phyloP scores from a whole-genome alignment of 495 filamentous ascomycete genomes.

The Aspergillus sclerotiicarbonarius region DNA sequence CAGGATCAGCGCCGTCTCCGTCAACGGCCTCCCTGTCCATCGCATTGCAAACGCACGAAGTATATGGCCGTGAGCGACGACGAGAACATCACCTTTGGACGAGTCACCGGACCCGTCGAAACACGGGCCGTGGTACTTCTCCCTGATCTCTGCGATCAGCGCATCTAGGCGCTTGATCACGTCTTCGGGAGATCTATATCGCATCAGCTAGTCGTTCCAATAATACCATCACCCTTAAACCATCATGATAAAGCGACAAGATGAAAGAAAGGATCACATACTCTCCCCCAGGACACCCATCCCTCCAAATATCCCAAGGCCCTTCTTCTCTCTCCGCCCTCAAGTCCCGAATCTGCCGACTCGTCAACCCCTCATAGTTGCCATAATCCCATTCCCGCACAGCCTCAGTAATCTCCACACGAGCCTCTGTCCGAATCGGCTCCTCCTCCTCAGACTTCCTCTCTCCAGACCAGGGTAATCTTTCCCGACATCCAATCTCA shows the following conservation, averaged over 20 bases:
- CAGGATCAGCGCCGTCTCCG: slow-evolving; percentile 50
- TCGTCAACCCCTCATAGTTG: slow-evolving; percentile 88
- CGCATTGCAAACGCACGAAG: slow-evolving; percentile 87
- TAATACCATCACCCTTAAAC: background rate
- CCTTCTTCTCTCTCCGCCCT: slow-evolving; percentile 41
- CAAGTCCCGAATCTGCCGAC: slow-evolving; percentile 60
- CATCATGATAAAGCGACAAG: background rate
- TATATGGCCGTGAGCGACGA: slow-evolving; percentile 85
- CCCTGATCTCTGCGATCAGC: slow-evolving; percentile 70
- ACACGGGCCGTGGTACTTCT: slow-evolving; percentile 48
- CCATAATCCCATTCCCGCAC: slow-evolving; percentile 97
- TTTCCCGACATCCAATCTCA: slow-evolving; percentile 52
- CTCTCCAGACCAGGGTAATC: slow-evolving; percentile 52
- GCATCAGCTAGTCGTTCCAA: background rate
- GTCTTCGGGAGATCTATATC: slow-evolving; percentile 58
- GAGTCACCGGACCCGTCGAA: slow-evolving; percentile 32
- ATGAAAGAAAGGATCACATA: slow-evolving; percentile 30
- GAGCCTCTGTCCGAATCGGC: slow-evolving; percentile 48
- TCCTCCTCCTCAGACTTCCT: slow-evolving; percentile 36
- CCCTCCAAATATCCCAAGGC: slow-evolving; percentile 79
- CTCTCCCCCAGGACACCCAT: slow-evolving; percentile 73
- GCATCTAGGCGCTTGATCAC: slow-evolving; percentile 68
- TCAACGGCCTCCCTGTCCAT: slow-evolving; percentile 71
- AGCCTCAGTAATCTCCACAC: slow-evolving; percentile 68
- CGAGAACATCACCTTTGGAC: slow-evolving; percentile 56